These are phyloP conservation scores for Heterobasidion parviporum DNA, from an alignment of 1,284 basidiomycete species.

Conservation along the genomic window DNA sequence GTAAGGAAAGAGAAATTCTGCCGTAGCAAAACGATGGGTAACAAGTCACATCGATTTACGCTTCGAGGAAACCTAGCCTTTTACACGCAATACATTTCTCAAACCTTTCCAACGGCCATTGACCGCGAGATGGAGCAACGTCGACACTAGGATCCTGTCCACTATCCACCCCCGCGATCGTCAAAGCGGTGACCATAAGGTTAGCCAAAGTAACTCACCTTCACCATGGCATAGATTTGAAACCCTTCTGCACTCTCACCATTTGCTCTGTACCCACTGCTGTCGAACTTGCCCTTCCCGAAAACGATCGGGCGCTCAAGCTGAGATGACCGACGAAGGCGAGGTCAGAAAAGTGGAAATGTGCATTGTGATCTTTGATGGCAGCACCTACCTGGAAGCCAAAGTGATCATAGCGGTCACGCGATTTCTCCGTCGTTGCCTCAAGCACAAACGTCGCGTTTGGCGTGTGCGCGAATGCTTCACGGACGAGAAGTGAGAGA, in stretches of 20 bases:
- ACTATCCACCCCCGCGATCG: too few relatives aligned
- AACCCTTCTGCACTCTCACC: neutral
- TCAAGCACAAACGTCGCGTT: neutral
- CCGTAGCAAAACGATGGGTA: too few relatives aligned
- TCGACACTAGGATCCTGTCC: too few relatives aligned
- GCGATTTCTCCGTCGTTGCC: neutral
- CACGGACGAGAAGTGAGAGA: neutral
- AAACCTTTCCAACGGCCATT: too few relatives aligned
- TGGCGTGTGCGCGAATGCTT: neutral
- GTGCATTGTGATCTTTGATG: neutral
- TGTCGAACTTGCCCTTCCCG: neutral
- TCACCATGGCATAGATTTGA: neutral
- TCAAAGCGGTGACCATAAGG: too few relatives aligned
- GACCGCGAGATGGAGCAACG: too few relatives aligned
- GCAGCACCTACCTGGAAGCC: neutral
- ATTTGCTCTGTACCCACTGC: neutral
- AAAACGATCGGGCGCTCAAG: neutral
- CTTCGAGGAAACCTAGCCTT: too few relatives aligned
- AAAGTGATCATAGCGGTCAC: neutral
- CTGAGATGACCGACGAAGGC: neutral
- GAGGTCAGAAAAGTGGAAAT: neutral
- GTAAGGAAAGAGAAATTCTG: too few relatives aligned
- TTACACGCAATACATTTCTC: too few relatives aligned
- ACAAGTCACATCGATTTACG: too few relatives aligned
- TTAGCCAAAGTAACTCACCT: neutral